Conservation (phyloP, 73 alveolate genomes). For the Tetrahymena elliotti region DNA sequence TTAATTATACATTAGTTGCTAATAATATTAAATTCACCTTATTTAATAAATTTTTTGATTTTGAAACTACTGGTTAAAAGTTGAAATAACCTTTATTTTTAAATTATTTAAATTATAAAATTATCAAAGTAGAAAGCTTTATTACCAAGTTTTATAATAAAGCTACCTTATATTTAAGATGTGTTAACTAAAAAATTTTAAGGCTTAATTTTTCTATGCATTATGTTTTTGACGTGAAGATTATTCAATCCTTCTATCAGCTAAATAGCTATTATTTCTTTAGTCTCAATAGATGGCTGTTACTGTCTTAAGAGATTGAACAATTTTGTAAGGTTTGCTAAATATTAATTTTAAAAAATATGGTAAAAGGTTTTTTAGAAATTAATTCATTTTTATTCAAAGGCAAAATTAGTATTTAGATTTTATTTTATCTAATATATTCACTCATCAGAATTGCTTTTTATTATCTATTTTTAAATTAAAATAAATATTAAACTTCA, state of each 20-base stretch:
- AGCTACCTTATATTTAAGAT: not conserved
- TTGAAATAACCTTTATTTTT: not conserved
- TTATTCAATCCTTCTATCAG: not conserved
- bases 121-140: not conserved
- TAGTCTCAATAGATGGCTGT: not conserved
- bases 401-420: too few relatives aligned
- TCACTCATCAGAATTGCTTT: too few relatives aligned
- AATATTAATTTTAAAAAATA: too few relatives aligned
- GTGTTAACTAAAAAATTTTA: not conserved
- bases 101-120: too few relatives aligned
- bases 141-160: not conserved
- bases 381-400: too few relatives aligned
- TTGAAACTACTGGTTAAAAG: not conserved
- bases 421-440: too few relatives aligned
- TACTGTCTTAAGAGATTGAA: not conserved
- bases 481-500: too few relatives aligned
- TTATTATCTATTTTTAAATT: too few relatives aligned
- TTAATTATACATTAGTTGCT: too few relatives aligned
- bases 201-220: too few relatives aligned
- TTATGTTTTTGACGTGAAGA: too few relatives aligned
- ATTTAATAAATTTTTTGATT: not conserved
- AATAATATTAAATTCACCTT: not conserved
- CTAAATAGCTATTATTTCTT: not conserved
- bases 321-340: not conserved
- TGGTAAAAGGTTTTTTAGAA: too few relatives aligned